Percentiles rank a stretch among this genome's conserved stretches.
Evolutionary conservation across 257 asterid species (phyloP).

Genomic region (Osmanthus fragrans): DNA sequence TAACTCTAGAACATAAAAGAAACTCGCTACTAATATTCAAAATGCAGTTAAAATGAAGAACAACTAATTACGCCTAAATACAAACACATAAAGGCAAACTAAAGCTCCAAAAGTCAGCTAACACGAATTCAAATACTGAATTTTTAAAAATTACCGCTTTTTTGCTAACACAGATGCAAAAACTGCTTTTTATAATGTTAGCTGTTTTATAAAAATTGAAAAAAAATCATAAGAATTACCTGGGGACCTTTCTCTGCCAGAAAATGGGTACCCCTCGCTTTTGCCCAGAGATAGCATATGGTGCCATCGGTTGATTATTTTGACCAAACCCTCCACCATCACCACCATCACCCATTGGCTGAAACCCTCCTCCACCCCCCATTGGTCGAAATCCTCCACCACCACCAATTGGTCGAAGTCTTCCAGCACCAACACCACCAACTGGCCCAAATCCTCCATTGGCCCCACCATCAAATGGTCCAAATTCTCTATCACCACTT

Average conservation of each 20-base stretch:
- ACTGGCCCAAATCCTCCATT: conserved; percentile 34
- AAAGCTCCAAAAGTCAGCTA: neutral
- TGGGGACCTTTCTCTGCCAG: conserved; percentile 62
- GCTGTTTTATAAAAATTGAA: neutral
- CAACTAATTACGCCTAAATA: conserved; percentile 8
- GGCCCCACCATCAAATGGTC: conserved; percentile 23
- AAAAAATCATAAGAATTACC: conserved; percentile 35
- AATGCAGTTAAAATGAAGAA: neutral
- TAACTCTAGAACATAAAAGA: neutral
- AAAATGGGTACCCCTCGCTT: conserved; percentile 67
- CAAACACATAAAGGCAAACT: too few relatives aligned
- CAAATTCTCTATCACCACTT: conserved; percentile 36
- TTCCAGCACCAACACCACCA: conserved; percentile 27
- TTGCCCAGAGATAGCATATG: conserved; percentile 61
- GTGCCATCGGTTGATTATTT: conserved; percentile 41
- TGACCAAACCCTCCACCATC: conserved; percentile 39
- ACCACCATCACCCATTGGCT: conserved; percentile 17
- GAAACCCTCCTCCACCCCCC: conserved; percentile 33
- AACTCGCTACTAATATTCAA: neutral
- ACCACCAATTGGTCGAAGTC: conserved; percentile 11
- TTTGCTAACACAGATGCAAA: too few relatives aligned
- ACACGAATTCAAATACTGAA: neutral
- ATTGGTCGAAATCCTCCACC: conserved; percentile 35
- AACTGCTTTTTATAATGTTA: neutral
- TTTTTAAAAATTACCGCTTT: neutral